A percentile compares a stretch with the other conserved stretches of the same genome.
Conservation (phyloP, 176 grass and related monocot species). For the Paspalum notatum region DNA sequence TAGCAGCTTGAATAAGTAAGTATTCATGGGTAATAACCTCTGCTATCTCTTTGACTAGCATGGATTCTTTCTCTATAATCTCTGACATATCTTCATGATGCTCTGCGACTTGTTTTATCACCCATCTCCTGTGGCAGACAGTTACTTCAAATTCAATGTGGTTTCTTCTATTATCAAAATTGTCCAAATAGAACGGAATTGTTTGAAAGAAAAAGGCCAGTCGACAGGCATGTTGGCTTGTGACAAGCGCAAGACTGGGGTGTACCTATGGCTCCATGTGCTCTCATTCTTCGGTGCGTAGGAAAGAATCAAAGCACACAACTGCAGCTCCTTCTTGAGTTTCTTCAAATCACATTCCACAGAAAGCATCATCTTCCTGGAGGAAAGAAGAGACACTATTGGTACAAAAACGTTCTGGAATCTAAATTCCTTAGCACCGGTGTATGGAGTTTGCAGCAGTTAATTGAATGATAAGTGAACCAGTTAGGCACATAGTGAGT, state of each 20-base stretch:
- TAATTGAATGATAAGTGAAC: not conserved
- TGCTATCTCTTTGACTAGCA: conserved; percentile 73
- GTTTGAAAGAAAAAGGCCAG: not conserved
- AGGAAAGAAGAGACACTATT: conserved; percentile 17
- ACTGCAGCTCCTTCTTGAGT: conserved; percentile 61
- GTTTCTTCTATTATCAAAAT: conserved; percentile 1
- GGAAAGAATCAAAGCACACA: conserved; percentile 67
- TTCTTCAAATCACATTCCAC: conserved; percentile 29
- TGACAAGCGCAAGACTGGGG: not conserved
- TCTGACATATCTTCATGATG: conserved; percentile 48
- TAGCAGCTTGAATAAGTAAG: conserved; percentile 5
- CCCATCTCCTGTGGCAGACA: conserved; percentile 79
- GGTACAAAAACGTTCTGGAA: not conserved
- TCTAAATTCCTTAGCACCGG: conserved; percentile 1
- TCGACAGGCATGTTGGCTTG: not conserved
- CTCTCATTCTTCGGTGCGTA: conserved; percentile 68
- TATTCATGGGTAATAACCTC: conserved; percentile 59
- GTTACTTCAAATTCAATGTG: not conserved
- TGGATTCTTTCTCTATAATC: conserved; percentile 69
- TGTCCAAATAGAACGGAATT: not conserved
- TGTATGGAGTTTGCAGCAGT: not conserved
- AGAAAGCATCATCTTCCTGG: conserved; percentile 66
- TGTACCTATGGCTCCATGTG: conserved; percentile 72
- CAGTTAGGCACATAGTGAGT: not conserved
- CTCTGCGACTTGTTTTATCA: conserved; percentile 68